Evolutionary conservation across 345 rosid genomes (phyloP), one percentile per base, ranked within the genome.

Genomic region (Populus simonii): DNA sequence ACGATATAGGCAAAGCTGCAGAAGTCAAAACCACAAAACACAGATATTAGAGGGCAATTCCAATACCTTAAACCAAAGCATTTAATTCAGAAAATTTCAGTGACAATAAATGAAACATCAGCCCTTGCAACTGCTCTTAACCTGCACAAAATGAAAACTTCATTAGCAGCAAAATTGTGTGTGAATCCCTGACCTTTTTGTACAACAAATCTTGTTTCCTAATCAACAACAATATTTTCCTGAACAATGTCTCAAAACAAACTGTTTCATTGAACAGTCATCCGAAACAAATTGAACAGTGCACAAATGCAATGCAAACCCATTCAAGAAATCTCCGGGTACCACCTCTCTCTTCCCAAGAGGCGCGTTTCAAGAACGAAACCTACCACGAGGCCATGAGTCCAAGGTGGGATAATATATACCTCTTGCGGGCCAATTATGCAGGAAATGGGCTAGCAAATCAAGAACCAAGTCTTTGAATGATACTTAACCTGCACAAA

Each of bases 1-100:
- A 91, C 25, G 96, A 84, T 77, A 82, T 90, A 8, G 89, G 96
- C 85, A 93, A 80, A 83, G 94, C 96, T 93, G 97, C 84, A 83
- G 73, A 68, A 53, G 15, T 7, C 41, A 69, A 39, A 70, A 83
- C 31, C 39, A 45, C 3, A 61, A 25, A 39, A 12, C 49, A 38
- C 6, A 67, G 11, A 67, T 20, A 9, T 67, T 20, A 33, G 41
- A 66, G 41, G 23, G n/a, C 13, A 67, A 31, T 67, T 36, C 15
- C 12, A n/a, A 27, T 55, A 7, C 1, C 25, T 7, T n/a, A 27
- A 63, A 22, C 57, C 22, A 8, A 31, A 29, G 23, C 23, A 20
- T 53, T 18, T 20, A 22, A 53, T 53, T 53, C 61, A 8, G 62
- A 55, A 8, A 22, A 7, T 8, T 55, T 55, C 62, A 22, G 25